Evolutionary conservation across 2,329 filamentous ascomycete genomes (phyloP).

Genomic region (Rutstroemia sp.): DNA sequence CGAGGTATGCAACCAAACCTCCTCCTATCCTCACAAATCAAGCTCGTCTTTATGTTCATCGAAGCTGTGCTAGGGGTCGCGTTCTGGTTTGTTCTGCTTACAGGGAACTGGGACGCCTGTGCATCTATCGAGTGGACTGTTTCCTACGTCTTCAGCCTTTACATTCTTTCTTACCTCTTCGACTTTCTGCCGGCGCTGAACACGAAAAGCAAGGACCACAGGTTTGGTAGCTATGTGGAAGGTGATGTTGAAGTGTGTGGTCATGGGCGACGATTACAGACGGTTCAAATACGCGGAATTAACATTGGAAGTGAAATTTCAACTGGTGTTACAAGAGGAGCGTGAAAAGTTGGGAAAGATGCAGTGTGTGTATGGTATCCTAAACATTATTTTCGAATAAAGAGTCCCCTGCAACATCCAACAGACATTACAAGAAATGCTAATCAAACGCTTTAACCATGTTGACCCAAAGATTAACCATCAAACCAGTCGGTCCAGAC

Average conservation of each 20-base stretch:
- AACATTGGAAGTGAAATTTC: background rate
- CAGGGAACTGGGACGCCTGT: slow-evolving; percentile 54
- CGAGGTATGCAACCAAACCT: slow-evolving; percentile 3
- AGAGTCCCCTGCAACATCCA: background rate
- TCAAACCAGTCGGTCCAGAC: background rate
- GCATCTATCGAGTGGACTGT: slow-evolving; percentile 75
- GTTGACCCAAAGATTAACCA: background rate
- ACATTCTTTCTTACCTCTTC: slow-evolving; percentile 76
- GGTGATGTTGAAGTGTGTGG: background rate
- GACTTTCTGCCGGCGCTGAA: slow-evolving; percentile 68
- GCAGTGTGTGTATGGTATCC: background rate
- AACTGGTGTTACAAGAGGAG: background rate
- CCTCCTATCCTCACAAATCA: slow-evolving; percentile 62
- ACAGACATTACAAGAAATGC: background rate
- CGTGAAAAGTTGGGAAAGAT: background rate
- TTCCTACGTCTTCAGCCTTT: slow-evolving; percentile 77
- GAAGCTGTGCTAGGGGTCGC: slow-evolving; percentile 80
- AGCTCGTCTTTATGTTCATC: slow-evolving; percentile 68
- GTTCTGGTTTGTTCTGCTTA: slow-evolving; percentile 67
- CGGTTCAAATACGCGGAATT: background rate
- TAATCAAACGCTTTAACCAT: background rate
- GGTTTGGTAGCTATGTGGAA: slow-evolving; percentile 1
- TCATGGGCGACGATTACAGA: background rate
- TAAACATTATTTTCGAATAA: background rate
- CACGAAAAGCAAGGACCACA: slow-evolving; percentile 2